Evolutionary conservation across 2,329 filamentous ascomycete species (phyloP).

Genomic region (Penicillium sp.): DNA sequence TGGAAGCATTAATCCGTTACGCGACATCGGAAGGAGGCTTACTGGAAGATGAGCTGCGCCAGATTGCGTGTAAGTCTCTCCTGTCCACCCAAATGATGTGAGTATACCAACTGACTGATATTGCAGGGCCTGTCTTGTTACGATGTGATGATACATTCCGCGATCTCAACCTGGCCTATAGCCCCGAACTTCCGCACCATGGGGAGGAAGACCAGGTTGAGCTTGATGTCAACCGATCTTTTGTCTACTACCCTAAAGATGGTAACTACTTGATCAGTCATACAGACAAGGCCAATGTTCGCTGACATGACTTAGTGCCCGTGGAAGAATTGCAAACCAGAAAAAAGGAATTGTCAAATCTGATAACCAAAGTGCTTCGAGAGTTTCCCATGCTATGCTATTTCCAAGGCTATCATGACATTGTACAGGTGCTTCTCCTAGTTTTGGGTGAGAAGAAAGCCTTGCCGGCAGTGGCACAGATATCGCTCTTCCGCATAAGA

Average conservation of each 20-base stretch:
- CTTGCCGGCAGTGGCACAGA: constrained; percentile 67
- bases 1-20: constrained; percentile 57
- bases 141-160: constrained; percentile 34
- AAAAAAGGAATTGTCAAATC: constrained; percentile 73
- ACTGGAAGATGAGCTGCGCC: constrained; percentile 67
- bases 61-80: constrained; percentile 72
- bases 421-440: constrained; percentile 90
- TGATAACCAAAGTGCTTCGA: constrained; percentile 81
- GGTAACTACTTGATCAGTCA: constrained; percentile 54
- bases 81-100: neutral
- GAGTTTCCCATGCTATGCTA: constrained; percentile 83
- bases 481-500: constrained; percentile 86
- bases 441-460: constrained; percentile 70
- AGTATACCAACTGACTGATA: constrained; percentile 15
- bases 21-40: constrained; percentile 68
- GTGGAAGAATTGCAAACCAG: constrained; percentile 68
- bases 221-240: constrained; percentile 92
- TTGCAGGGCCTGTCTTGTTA: constrained; percentile 52
- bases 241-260: constrained; percentile 83
- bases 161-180: constrained; percentile 50
- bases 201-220: constrained; percentile 86
- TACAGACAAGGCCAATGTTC: neutral
- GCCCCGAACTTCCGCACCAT: constrained; percentile 68
- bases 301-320: constrained; percentile 55
- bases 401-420: constrained; percentile 98